Evolutionary conservation across 148 eudicot species (phyloP).

Genomic region (Persicaria tinctoria): DNA sequence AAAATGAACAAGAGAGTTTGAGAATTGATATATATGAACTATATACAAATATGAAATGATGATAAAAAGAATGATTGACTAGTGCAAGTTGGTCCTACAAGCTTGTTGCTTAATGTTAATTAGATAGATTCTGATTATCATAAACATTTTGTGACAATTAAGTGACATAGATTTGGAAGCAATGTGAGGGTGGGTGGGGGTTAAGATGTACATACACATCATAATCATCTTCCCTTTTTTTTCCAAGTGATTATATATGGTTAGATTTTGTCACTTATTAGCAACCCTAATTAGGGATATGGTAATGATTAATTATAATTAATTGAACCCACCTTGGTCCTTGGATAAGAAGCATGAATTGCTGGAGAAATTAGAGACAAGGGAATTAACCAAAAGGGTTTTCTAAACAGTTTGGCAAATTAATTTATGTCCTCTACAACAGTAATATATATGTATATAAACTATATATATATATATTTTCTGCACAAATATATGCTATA

Average conservation of each 20-base stretch:
- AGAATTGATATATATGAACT: not conserved
- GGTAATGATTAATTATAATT: not conserved
- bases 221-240: not conserved
- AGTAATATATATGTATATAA: not conserved
- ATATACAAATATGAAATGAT: not conserved
- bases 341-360: conserved; percentile 7
- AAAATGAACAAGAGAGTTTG: not conserved
- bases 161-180: conserved; percentile 2
- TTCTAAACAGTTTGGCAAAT: not conserved
- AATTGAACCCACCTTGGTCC: conserved; percentile 7
- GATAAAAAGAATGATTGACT: not conserved
- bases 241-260: not conserved
- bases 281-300: conserved; percentile 1
- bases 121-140: not conserved
- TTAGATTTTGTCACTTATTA: conserved; percentile 6
- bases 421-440: not conserved
- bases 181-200: not conserved
- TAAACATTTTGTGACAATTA: not conserved
- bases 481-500: not conserved
- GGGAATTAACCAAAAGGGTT: not conserved
- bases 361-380: conserved; percentile 5
- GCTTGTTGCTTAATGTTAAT: conserved; percentile 4
- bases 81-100: not conserved
- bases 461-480: not conserved
- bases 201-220: not conserved